Base-by-base conservation (phyloP, 2,329 filamentous ascomycete species). In the Seiridium unicorne region DNA sequence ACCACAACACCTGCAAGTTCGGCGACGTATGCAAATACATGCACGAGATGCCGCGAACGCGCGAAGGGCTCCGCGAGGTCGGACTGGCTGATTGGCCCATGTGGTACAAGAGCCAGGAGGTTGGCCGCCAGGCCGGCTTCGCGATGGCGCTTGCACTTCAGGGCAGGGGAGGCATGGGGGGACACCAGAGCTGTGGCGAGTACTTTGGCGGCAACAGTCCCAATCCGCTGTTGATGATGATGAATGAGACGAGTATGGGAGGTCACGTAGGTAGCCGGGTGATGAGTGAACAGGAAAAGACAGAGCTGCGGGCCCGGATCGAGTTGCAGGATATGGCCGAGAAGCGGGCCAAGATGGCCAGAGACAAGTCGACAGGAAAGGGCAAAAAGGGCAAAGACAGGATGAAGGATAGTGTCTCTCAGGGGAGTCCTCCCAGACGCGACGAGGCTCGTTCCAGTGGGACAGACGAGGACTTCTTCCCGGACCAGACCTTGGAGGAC, bases 41-140 rank as follows among this genome's bases (percentile, higher is more conserved):
- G 51, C 82, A 85, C 68, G 66, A 66, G 60, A 83, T 84, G 81
- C 82, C 82, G 3, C 66, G 65, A 61, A 79, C 76, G 0, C 36
- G 61, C 4, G 70, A 70, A 13, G 79, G 75, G 1, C 75, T 83
- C 5, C 66, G 65, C 7, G 72, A 74, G 58, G 73, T 81, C 31
- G 80, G 80, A 0, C 72, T 84, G 8, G 55, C 44, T 7, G 70
- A 73, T 61, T 72, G 75, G 55, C 81, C 82, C 1, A 61, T 61
- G 1, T 84, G 82, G 81, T 83, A 70, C 68, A 51, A 35, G 49
- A 26, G 18, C 18, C 18, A 26, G 18, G 18, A 26, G 18, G 18
- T 26, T 26, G 18, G 18, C 18, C 18, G 18, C 18, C 18, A 26
- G 18, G 18, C 18, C 18, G 18, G 18, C 18, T 26, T 26, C 18